A percentile compares a stretch with the other conserved stretches of the same genome.
These are phyloP conservation scores for Ogataea populi-albae DNA, from an alignment of 805 yeast species.

Conservation along the genomic window DNA sequence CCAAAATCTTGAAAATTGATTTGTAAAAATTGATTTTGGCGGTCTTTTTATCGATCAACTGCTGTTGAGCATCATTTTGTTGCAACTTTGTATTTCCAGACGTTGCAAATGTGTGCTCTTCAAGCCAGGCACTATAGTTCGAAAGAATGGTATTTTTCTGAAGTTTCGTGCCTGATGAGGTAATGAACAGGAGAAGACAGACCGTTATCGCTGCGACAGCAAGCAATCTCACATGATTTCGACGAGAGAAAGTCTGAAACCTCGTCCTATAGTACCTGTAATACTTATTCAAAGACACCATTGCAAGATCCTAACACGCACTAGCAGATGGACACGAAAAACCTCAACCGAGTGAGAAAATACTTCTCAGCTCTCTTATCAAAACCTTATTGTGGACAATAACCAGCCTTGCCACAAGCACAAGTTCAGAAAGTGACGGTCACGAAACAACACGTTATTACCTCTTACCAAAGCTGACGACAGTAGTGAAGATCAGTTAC, in stretches of 20 bases:
- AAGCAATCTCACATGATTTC: slow-evolving; percentile 11
- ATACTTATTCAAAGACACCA: slow-evolving; percentile 18
- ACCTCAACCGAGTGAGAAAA: too few species aligned
- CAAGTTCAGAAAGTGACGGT: too few species aligned
- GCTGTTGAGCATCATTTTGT: slow-evolving; percentile 9
- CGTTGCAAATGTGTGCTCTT: slow-evolving; percentile 8
- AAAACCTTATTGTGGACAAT: too few species aligned
- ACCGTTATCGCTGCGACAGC: slow-evolving; percentile 6
- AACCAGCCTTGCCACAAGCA: too few species aligned
- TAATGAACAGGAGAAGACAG: slow-evolving; percentile 8
- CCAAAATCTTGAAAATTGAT: slow-evolving; percentile 20
- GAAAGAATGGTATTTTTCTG: slow-evolving; percentile 21
- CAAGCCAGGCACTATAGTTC: slow-evolving; percentile 25
- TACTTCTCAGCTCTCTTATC: too few species aligned
- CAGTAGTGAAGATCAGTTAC: too few species aligned
- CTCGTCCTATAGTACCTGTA: slow-evolving; percentile 19
- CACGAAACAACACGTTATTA: too few species aligned
- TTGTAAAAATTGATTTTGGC: slow-evolving; percentile 21
- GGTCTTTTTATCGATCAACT: slow-evolving; percentile 10
- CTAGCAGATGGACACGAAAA: too few species aligned
- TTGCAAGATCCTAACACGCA: slow-evolving; percentile 2
- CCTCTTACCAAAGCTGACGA: too few species aligned
- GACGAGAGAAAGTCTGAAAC: slow-evolving; percentile 13
- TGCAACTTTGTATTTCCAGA: neutral
- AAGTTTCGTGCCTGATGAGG: slow-evolving; percentile 14